These are phyloP conservation scores for Pogostemon cablin DNA, from an alignment of 257 asterid species.

Conservation along the genomic window DNA sequence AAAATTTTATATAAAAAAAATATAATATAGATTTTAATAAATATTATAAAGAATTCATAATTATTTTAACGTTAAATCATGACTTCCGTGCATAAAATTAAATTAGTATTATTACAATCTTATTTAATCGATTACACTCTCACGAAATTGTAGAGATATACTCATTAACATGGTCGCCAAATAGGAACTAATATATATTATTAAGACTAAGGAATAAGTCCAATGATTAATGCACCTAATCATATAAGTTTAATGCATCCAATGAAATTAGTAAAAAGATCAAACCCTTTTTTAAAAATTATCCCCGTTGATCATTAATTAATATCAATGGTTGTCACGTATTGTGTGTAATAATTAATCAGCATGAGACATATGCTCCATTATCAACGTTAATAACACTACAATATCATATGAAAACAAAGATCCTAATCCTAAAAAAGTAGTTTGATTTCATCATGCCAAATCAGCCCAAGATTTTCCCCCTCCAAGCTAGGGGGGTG, in stretches of 20 bases:
- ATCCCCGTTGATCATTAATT: conserved; percentile 24
- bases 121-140: too few relatives aligned
- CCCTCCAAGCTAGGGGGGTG: conserved; percentile 8
- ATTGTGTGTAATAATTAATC: conserved; percentile 30
- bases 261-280: conserved; percentile 18
- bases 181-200: background rate
- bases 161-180: background rate
- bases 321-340: conserved; percentile 31
- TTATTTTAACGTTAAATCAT: too few relatives aligned
- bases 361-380: conserved; percentile 7
- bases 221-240: conserved; percentile 11
- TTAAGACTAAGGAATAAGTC: conserved; percentile 14
- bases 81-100: too few relatives aligned
- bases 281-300: background rate
- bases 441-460: conserved; percentile 33
- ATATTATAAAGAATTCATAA: too few relatives aligned
- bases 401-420: conserved; percentile 30
- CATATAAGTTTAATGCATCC: background rate
- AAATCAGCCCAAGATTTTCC: conserved; percentile 33
- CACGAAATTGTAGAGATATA: too few relatives aligned
- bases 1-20: too few relatives aligned
- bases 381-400: background rate
- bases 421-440: conserved; percentile 29
- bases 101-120: too few relatives aligned
- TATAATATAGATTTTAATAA: too few relatives aligned